These are phyloP conservation scores for Albizia julibrissin DNA, from an alignment of 306 rosid genomes.

Conservation along the genomic window DNA sequence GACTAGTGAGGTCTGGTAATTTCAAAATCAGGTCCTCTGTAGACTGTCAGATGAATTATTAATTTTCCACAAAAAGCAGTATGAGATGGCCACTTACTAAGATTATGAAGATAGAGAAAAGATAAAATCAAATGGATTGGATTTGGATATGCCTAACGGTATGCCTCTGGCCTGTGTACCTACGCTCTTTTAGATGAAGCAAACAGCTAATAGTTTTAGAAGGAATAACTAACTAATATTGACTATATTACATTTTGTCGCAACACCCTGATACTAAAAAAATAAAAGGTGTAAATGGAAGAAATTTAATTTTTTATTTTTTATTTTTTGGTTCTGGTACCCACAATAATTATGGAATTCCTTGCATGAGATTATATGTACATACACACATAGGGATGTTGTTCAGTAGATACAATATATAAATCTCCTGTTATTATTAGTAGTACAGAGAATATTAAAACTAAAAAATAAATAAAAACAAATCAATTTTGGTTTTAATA, in stretches of 20 bases:
- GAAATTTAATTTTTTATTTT: too few species aligned
- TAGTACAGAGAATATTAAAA: not conserved
- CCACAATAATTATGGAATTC: not conserved
- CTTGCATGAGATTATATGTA: not conserved
- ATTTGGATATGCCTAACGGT: not conserved
- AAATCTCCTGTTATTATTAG: not conserved
- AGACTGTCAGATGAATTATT: not conserved
- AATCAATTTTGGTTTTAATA: not conserved
- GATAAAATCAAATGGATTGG: not conserved
- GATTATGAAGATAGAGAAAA: not conserved
- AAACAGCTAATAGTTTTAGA: not conserved
- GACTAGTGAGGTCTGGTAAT: not conserved
- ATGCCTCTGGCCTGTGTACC: not conserved
- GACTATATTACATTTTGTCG: not conserved
- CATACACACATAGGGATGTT: not conserved
- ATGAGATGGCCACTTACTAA: not conserved
- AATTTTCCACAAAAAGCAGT: not conserved
- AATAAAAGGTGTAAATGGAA: not conserved
- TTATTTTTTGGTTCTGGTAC: too few species aligned
- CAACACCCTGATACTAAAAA: not conserved
- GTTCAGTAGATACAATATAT: not conserved
- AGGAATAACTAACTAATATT: not conserved
- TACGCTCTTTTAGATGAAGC: not conserved
- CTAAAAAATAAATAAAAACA: not conserved
- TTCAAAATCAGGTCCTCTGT: not conserved